Percentiles rank a stretch among this genome's conserved stretches.
Evolutionary conservation across 306 rosid genomes (phyloP).

Genomic region (Quercus cerris): DNA sequence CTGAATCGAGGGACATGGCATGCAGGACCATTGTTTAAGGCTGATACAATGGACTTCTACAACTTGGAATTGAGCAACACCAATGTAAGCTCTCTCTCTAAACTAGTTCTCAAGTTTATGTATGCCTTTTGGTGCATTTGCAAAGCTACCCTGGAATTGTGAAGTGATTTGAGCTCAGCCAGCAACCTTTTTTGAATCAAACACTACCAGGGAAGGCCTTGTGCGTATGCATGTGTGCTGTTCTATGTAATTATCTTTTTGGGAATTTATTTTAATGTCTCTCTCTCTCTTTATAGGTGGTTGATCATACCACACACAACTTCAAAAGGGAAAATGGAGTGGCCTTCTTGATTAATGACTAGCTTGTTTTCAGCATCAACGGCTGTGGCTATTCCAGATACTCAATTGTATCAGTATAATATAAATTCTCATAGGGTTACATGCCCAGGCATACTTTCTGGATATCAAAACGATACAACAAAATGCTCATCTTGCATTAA

Average conservation of each 20-base stretch:
- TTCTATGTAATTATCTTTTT: background rate
- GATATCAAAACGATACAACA: background rate
- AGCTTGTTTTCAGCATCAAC: constrained; percentile 19
- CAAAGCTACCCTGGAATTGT: background rate
- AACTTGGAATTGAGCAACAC: constrained; percentile 70
- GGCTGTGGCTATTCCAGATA: background rate
- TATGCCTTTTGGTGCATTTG: constrained; percentile 16
- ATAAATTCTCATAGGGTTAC: background rate
- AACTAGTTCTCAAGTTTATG: background rate
- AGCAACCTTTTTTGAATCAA: background rate
- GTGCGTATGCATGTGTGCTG: background rate
- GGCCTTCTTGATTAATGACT: constrained; percentile 51
- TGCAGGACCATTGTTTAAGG: constrained; percentile 82
- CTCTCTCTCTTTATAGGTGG: constrained; percentile 35
- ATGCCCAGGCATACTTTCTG: background rate
- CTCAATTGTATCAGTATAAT: background rate
- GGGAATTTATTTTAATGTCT: background rate
- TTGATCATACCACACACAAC: constrained; percentile 65
- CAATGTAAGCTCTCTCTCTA: constrained; percentile 44
- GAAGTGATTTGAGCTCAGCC: background rate
- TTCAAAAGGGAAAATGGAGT: constrained; percentile 44
- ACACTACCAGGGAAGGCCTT: background rate
- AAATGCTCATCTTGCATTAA: background rate
- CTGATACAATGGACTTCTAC: constrained; percentile 55
- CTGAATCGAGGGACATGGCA: constrained; percentile 90